Evolutionary conservation across 2,329 filamentous ascomycete genomes (phyloP), one percentile per base, ranked within the genome.

Genomic region (Ascochyta lentis): DNA sequence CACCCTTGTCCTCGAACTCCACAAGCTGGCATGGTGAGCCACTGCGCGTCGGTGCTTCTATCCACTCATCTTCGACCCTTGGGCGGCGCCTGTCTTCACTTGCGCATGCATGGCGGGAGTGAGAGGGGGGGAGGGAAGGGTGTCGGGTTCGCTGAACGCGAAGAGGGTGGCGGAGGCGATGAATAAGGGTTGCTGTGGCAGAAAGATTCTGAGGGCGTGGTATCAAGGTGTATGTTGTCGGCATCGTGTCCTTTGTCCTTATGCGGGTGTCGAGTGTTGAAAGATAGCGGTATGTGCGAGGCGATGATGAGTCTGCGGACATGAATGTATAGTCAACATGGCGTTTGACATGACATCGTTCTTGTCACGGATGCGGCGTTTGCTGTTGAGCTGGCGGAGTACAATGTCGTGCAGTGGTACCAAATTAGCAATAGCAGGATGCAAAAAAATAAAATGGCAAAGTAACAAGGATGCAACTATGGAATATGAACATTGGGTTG

Each of bases 1-100:
- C 53, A 1, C 65, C 65, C n/a, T 39, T 46, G 24, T 67, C 60
- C 13, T 52, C 49, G 24, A 66, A 61, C 2, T 56, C 46, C 1
- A 59, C 50, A 41, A 67, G 38, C 16, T 48, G 23, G n/a, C 19
- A n/a, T 4, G n/a, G 38, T 22, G 37, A 51, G n/a, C 33, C 34
- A 12, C 27, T 27, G 19, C 19, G 54, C 10, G 44, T 39, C 12
- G 43, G 44, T 24, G 54, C 56, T 40, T 59, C 50, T 10, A 52
- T 27, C 27, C 49, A 50, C 12, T 55, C 37, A 7, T 56, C 57
- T 41, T 24, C 26, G 27, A 23, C 50, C 37, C 15, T 19, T 15
- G 34, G 22, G 33, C 39, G 39, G 29, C 47, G 27, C 9, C 23
- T 31, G 15, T 53, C 52, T 34, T 4, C 29, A 9, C 45, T 31